A percentile compares a stretch with the other conserved stretches of the same genome.
phyloP scores from a whole-genome alignment of 2,329 filamentous ascomycete genomes.

The Cladobotryum mycophilum region DNA sequence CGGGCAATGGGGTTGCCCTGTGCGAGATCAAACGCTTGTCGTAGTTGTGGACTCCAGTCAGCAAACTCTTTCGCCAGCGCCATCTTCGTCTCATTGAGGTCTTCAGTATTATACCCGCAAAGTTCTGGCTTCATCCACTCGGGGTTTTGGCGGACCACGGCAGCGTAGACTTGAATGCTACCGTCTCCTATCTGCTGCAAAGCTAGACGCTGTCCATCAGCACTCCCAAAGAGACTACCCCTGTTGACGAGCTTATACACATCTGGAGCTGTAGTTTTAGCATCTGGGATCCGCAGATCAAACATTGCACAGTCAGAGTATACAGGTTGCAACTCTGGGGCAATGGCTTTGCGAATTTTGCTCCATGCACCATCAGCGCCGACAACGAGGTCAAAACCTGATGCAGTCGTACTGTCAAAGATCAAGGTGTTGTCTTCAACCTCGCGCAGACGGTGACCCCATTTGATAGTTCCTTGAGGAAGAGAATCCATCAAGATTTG shows the following conservation, averaged over 20 bases:
- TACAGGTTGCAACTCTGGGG: constrained; percentile 31
- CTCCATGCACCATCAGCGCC: constrained; percentile 19
- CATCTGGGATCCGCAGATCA: constrained; percentile 36
- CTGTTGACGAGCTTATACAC: constrained; percentile 39
- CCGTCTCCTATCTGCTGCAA: constrained; percentile 42
- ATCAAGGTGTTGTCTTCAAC: constrained; percentile 3
- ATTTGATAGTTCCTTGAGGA: constrained; percentile 5
- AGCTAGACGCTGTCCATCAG: constrained; percentile 35
- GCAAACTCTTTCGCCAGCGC: constrained; percentile 30
- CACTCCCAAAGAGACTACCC: constrained; percentile 40
- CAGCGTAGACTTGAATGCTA: constrained; percentile 35
- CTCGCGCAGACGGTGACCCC: constrained; percentile 6
- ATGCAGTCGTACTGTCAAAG: constrained; percentile 2
- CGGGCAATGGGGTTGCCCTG: constrained; percentile 33
- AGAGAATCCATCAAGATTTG: constrained; percentile 7
- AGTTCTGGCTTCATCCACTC: constrained; percentile 31
- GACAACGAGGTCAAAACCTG: constrained; percentile 12
- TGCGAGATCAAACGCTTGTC: constrained; percentile 34
- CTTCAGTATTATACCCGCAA: constrained; percentile 38
- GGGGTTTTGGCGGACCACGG: constrained; percentile 31
- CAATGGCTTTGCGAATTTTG: constrained; percentile 22
- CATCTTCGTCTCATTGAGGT: constrained; percentile 32
- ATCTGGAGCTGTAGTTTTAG: constrained; percentile 35
- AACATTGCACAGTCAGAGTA: constrained; percentile 41
- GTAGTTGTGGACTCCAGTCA: constrained; percentile 38